Conservation (phyloP, 2,329 filamentous ascomycete species). For the Mycosphaerella arachidis region DNA sequence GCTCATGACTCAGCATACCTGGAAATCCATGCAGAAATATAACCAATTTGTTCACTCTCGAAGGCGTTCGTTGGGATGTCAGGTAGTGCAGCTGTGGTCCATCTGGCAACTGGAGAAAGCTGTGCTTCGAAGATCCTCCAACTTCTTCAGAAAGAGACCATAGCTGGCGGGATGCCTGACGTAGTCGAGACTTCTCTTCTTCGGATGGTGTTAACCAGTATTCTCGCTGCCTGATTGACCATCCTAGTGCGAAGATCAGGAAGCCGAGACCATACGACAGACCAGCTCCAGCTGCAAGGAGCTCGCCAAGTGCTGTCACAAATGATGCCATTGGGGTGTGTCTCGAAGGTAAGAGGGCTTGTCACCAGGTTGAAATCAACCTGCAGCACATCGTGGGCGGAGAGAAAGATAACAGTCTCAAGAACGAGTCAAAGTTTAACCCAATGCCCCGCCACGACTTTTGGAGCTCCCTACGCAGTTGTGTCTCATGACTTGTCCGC, state of each 20-base stretch:
- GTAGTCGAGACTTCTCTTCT: slow-evolving; percentile 4
- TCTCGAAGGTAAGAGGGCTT: not conserved
- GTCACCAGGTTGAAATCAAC: not conserved
- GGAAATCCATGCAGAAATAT: slow-evolving; percentile 16
- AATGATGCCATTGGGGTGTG: not conserved
- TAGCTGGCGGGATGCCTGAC: slow-evolving; percentile 48
- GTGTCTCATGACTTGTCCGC: too few species aligned
- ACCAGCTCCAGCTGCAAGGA: slow-evolving; percentile 10
- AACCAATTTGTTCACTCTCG: slow-evolving; percentile 9
- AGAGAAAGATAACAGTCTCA: not conserved
- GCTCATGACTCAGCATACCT: not conserved
- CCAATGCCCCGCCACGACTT: too few species aligned
- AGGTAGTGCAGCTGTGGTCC: slow-evolving; percentile 55
- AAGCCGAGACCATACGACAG: slow-evolving; percentile 14
- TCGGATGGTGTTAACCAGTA: slow-evolving; percentile 10
- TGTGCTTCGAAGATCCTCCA: slow-evolving; percentile 46
- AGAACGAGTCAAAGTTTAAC: not conserved
- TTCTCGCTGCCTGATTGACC: slow-evolving; percentile 12
- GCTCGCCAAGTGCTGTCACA: not conserved
- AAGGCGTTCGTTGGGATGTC: slow-evolving; percentile 1
- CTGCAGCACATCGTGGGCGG: not conserved
- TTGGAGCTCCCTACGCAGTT: too few species aligned
- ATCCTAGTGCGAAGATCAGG: slow-evolving; percentile 11
- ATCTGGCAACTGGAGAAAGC: slow-evolving; percentile 47
- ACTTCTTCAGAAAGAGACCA: slow-evolving; percentile 49